phyloP scores from a whole-genome alignment of 208 protist genomes.

The Trypanosoma cruzi region DNA sequence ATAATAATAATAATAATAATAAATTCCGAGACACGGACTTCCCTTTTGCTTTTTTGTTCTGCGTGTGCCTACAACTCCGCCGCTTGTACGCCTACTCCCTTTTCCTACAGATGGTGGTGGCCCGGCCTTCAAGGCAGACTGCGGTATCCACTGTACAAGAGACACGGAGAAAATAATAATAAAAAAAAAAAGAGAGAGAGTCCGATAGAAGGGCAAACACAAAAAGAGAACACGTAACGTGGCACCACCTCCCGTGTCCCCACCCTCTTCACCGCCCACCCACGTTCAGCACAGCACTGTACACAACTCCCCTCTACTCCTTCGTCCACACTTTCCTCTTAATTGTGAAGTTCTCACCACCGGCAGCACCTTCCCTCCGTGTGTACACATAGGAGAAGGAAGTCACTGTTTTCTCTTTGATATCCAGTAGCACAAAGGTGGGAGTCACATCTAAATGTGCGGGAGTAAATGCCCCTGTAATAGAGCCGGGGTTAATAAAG shows the following conservation, averaged over 20 bases:
- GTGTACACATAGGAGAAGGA: constrained; percentile 77
- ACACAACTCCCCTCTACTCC: constrained; percentile 10
- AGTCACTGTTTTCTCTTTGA: constrained; percentile 86
- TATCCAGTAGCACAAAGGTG: constrained; percentile 97
- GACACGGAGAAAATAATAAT: background rate
- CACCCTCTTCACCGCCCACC: background rate
- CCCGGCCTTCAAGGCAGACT: background rate
- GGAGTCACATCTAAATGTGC: constrained; percentile 77
- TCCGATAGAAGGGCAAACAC: background rate
- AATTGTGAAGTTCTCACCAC: constrained; percentile 44
- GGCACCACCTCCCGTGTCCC: background rate
- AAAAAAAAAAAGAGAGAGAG: background rate
- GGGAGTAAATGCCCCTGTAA: constrained; percentile 96
- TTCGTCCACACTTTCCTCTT: constrained; percentile 77
- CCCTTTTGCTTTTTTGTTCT: constrained; percentile 21
- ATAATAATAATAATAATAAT: constrained; percentile 9
- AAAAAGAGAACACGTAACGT: background rate
- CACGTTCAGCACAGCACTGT: no score
- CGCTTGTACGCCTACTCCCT: background rate
- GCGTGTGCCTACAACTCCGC: background rate
- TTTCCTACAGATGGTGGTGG: background rate
- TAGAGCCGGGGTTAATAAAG: constrained; percentile 99
- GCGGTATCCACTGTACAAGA: background rate
- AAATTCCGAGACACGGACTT: constrained; percentile 21
- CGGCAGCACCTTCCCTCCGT: constrained; percentile 16